Conservation (phyloP, 495 filamentous ascomycete species). For the Aspergillus affinis region DNA sequence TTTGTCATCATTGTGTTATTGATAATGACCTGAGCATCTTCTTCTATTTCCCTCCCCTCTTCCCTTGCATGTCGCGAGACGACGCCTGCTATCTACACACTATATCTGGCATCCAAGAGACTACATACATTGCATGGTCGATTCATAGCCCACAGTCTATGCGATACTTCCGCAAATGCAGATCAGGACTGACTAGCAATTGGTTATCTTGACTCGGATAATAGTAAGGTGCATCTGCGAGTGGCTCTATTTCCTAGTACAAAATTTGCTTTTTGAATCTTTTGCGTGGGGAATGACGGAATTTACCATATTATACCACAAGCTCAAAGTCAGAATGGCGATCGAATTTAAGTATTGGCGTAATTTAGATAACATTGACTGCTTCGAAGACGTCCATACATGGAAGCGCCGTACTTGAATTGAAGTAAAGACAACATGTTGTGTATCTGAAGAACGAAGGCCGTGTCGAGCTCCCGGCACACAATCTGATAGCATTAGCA, state of each 20-base stretch:
- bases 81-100: slow-evolving; percentile 23
- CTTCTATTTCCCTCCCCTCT: slow-evolving; percentile 14
- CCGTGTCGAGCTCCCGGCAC: neutral
- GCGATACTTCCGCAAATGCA: slow-evolving; percentile 19
- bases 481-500: neutral
- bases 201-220: slow-evolving; percentile 3
- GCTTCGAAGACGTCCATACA: neutral
- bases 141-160: slow-evolving; percentile 12
- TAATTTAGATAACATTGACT: neutral
- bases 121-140: slow-evolving; percentile 14
- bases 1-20: slow-evolving; percentile 36
- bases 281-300: neutral
- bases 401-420: neutral
- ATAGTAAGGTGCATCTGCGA: slow-evolving; percentile 5
- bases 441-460: neutral
- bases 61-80: slow-evolving; percentile 27
- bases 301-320: neutral
- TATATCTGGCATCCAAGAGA: slow-evolving; percentile 19
- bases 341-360: neutral
- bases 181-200: slow-evolving; percentile 14
- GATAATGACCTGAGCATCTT: slow-evolving; percentile 37
- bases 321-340: neutral
- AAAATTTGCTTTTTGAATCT: neutral
- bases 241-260: neutral
- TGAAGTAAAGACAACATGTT: neutral